Conservation (phyloP, 768 basidiomycete genomes). For the Terana coerulea region DNA sequence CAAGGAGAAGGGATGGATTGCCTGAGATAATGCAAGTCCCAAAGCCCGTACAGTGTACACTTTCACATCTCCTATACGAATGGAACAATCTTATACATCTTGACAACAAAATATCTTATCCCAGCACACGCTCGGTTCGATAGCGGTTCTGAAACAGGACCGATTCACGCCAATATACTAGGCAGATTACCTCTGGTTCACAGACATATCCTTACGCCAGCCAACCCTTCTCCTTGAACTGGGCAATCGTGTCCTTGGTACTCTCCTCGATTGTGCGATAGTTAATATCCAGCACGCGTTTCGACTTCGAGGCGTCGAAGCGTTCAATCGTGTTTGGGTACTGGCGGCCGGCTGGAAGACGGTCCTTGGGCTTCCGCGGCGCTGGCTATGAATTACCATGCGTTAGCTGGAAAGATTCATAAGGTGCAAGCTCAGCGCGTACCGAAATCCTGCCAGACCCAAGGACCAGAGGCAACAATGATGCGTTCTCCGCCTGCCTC, state of each 20-base stretch:
- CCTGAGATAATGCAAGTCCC: neutral
- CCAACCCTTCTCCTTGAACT: conserved; percentile 15
- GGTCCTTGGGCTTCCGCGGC: neutral
- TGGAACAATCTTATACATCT: no score
- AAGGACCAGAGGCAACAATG: conserved; percentile 34
- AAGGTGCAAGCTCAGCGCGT: neutral
- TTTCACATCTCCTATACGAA: no score
- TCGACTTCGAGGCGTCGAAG: conserved; percentile 9
- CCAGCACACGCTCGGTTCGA: no score
- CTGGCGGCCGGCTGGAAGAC: neutral
- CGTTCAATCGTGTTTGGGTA: no score
- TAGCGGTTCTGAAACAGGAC: no score
- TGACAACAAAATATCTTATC: no score
- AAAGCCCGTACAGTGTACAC: neutral
- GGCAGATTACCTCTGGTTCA: no score
- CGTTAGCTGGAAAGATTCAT: conserved; percentile 17
- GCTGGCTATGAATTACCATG: neutral
- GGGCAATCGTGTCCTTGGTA: conserved; percentile 8
- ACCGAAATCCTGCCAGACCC: conserved; percentile 21
- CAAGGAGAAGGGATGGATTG: no score
- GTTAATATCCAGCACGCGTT: conserved; percentile 12
- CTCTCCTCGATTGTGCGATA: neutral
- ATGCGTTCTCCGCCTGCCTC: conserved; percentile 56
- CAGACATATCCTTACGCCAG: no score
- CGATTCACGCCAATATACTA: no score